Evolutionary conservation across 2,329 filamentous ascomycete species (phyloP).

Genomic region (Bipolaris cookei): DNA sequence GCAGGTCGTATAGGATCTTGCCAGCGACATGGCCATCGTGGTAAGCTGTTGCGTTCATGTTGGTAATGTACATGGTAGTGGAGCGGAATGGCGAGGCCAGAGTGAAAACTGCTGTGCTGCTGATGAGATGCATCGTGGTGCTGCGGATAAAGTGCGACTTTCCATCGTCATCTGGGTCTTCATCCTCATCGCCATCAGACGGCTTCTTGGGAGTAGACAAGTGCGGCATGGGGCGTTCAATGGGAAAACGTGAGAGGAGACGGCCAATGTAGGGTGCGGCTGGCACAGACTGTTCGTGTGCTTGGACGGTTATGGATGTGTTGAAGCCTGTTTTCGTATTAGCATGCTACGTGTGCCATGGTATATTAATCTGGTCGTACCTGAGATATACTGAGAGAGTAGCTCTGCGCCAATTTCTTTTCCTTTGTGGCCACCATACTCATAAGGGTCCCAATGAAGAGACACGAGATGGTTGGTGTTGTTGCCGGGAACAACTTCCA

Average conservation of each 20-base stretch:
- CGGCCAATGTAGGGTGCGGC: slow-evolving; percentile 72
- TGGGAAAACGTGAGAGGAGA: slow-evolving; percentile 72
- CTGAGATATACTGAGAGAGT: slow-evolving; percentile 85
- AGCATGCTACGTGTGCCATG: slow-evolving; percentile 12
- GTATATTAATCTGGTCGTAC: slow-evolving; percentile 43
- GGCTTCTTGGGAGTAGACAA: slow-evolving; percentile 63
- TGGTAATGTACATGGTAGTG: slow-evolving; percentile 77
- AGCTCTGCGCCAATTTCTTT: slow-evolving; percentile 71
- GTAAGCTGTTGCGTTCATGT: slow-evolving; percentile 81
- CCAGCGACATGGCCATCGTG: slow-evolving; percentile 84
- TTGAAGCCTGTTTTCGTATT: slow-evolving; percentile 66
- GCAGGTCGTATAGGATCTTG: slow-evolving; percentile 73
- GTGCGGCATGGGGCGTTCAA: slow-evolving; percentile 74
- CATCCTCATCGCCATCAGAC: slow-evolving; percentile 42
- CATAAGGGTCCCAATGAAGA: slow-evolving; percentile 75
- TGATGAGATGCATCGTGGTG: slow-evolving; percentile 83
- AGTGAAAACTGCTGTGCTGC: slow-evolving; percentile 84
- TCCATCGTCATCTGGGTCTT: slow-evolving; percentile 50
- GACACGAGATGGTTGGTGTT: slow-evolving; percentile 73
- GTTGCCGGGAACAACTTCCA: slow-evolving; percentile 69
- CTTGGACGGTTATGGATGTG: slow-evolving; percentile 75
- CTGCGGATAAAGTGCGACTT: slow-evolving; percentile 77
- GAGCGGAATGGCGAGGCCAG: slow-evolving; percentile 77
- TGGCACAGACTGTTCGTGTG: slow-evolving; percentile 76
- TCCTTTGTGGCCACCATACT: slow-evolving; percentile 66